Evolutionary conservation across 441 rosid species (phyloP).

Genomic region (Hura crepitans): DNA sequence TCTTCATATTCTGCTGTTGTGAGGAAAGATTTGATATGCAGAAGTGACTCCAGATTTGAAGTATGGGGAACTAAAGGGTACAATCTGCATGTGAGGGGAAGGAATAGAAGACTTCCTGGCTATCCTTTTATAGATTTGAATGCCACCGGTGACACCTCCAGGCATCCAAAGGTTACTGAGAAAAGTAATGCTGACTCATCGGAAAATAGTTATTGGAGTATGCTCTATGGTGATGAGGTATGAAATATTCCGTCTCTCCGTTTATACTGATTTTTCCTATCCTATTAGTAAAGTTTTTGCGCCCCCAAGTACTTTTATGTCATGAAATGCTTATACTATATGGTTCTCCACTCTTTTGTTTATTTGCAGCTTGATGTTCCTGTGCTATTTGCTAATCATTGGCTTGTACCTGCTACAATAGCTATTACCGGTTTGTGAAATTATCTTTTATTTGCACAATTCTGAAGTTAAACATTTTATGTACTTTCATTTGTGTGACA

Average conservation of each 20-base stretch:
- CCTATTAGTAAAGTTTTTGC: background rate
- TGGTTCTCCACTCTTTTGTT: background rate
- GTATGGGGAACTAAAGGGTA: conserved; percentile 95
- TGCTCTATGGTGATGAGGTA: conserved; percentile 74
- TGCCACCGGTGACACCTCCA: conserved; percentile 34
- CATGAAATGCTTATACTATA: conserved; percentile 4
- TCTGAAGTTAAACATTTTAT: background rate
- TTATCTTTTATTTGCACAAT: background rate
- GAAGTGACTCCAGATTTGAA: conserved; percentile 81
- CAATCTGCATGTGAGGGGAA: conserved; percentile 63
- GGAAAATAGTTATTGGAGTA: conserved; percentile 52
- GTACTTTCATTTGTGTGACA: conserved; percentile 3
- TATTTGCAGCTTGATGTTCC: conserved; percentile 70
- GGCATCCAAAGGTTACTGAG: conserved; percentile 35
- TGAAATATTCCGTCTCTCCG: conserved; percentile 5
- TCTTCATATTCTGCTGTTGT: conserved; percentile 73
- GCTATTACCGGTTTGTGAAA: conserved; percentile 55
- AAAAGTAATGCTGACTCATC: conserved; percentile 36
- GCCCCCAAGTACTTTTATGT: background rate
- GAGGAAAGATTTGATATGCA: conserved; percentile 72
- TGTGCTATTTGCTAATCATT: conserved; percentile 58
- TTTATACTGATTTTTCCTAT: background rate
- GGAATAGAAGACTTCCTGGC: conserved; percentile 70
- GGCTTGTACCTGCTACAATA: conserved; percentile 73
- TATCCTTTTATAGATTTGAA: conserved; percentile 61